Percentiles rank a stretch among this genome's conserved stretches.
These are phyloP conservation scores for Fraxinus dipetala DNA, from an alignment of 305 asterid genomes.

Conservation along the genomic window DNA sequence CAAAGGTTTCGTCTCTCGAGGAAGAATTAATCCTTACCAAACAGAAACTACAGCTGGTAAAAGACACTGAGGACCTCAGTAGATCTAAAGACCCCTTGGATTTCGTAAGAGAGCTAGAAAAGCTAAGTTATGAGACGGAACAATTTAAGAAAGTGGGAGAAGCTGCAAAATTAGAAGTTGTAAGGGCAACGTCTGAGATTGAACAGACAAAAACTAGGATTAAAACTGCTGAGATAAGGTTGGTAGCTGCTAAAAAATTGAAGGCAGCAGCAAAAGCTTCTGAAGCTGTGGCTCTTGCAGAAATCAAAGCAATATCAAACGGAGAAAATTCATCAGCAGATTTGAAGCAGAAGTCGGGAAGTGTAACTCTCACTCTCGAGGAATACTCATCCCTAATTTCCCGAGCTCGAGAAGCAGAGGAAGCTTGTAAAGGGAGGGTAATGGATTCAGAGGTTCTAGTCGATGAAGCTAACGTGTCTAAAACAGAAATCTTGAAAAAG, in stretches of 20 bases:
- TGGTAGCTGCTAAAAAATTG: slow-evolving; percentile 75
- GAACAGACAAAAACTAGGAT: slow-evolving; percentile 60
- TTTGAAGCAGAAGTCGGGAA: slow-evolving; percentile 29
- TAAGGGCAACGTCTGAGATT: slow-evolving; percentile 58
- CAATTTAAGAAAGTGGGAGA: slow-evolving; percentile 67
- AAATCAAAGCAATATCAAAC: slow-evolving; percentile 65
- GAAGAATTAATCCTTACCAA: neutral
- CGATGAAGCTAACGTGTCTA: slow-evolving; percentile 61
- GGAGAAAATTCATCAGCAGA: slow-evolving; percentile 21
- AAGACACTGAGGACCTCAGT: slow-evolving; percentile 22
- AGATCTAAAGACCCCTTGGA: slow-evolving; percentile 33
- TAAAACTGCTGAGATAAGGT: slow-evolving; percentile 62
- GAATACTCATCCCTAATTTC: slow-evolving; percentile 59
- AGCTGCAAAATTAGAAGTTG: slow-evolving; percentile 54
- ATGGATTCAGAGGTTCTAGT: slow-evolving; percentile 44
- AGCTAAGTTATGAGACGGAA: slow-evolving; percentile 43
- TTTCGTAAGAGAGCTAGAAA: no score
- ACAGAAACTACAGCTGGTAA: slow-evolving; percentile 1
- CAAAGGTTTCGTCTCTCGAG: slow-evolving; percentile 52
- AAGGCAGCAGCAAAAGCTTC: slow-evolving; percentile 82
- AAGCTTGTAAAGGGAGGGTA: slow-evolving; percentile 42
- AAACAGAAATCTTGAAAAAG: slow-evolving; percentile 51
- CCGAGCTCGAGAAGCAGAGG: slow-evolving; percentile 62
- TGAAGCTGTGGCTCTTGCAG: slow-evolving; percentile 76
- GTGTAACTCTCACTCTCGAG: slow-evolving; percentile 55